These are phyloP conservation scores for Rosa chinensis DNA, from an alignment of 306 rosid species.

Conservation along the genomic window DNA sequence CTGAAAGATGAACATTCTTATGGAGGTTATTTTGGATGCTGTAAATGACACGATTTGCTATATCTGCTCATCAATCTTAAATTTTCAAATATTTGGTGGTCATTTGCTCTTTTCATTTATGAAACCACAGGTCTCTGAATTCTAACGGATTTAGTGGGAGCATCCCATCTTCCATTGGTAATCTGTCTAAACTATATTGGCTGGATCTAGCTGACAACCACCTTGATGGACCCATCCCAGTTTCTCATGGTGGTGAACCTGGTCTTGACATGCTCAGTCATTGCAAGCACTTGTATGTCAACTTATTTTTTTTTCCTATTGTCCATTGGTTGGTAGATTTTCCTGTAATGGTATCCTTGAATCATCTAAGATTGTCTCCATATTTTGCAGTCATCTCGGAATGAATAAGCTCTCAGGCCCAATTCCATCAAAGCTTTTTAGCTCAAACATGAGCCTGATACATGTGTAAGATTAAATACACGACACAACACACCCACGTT, in stretches of 20 bases:
- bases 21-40: background rate
- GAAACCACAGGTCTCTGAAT: slow-evolving; percentile 38
- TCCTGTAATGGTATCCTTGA: background rate
- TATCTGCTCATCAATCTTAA: background rate
- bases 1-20: background rate
- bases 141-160: slow-evolving; percentile 30
- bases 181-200: slow-evolving; percentile 38
- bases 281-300: slow-evolving; percentile 45
- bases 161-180: slow-evolving; percentile 44
- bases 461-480: slow-evolving; percentile 56
- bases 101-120: background rate
- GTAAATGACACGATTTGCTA: background rate
- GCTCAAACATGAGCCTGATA: slow-evolving; percentile 47
- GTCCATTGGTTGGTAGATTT: background rate
- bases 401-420: slow-evolving; percentile 48
- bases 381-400: slow-evolving; percentile 56
- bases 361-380: background rate
- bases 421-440: slow-evolving; percentile 56
- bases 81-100: background rate
- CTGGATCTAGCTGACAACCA: slow-evolving; percentile 45
- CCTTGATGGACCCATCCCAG: slow-evolving; percentile 37
- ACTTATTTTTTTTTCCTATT: no score
- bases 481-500: background rate
- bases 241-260: slow-evolving; percentile 20
- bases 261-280: slow-evolving; percentile 36